Evolutionary conservation across 208 protist genomes (phyloP).

Genomic region (Polymyxa betae): DNA sequence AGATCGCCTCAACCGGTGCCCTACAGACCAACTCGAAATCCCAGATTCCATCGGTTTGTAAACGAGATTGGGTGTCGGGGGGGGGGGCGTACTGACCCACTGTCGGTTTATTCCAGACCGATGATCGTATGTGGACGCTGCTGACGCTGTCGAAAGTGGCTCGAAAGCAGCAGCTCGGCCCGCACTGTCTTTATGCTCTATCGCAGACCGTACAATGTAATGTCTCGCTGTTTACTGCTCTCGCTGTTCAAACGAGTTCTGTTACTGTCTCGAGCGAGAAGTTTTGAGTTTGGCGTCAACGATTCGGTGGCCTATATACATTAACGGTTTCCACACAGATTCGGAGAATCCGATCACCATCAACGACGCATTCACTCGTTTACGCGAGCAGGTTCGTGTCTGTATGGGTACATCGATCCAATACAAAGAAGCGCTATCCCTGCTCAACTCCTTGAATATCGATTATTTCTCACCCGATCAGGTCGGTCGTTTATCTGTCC

Average conservation of each 20-base stretch:
- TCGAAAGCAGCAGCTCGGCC: constrained; percentile 56
- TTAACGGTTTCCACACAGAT: neutral
- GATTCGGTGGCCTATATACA: constrained; percentile 33
- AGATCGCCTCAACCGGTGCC: neutral
- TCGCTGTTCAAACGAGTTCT: neutral
- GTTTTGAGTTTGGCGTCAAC: constrained; percentile 54
- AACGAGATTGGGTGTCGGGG: neutral
- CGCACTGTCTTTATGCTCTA: constrained; percentile 12
- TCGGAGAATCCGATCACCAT: constrained; percentile 7
- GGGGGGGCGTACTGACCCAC: neutral
- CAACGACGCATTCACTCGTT: constrained; percentile 62
- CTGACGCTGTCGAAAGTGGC: constrained; percentile 63
- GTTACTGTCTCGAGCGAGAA: too few relatives aligned
- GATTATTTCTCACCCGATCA: constrained; percentile 60
- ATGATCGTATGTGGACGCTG: constrained; percentile 62
- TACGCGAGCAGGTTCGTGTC: constrained; percentile 64
- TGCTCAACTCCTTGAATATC: constrained; percentile 65
- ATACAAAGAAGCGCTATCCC: constrained; percentile 55
- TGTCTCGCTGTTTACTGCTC: neutral
- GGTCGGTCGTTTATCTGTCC: neutral
- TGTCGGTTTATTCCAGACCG: neutral
- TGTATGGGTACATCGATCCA: constrained; percentile 60
- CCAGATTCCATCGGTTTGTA: neutral
- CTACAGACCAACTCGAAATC: neutral
- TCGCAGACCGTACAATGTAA: constrained; percentile 52